phyloP scores from a whole-genome alignment of 1,284 basidiomycete genomes.

The Neonothopanus nambi region DNA sequence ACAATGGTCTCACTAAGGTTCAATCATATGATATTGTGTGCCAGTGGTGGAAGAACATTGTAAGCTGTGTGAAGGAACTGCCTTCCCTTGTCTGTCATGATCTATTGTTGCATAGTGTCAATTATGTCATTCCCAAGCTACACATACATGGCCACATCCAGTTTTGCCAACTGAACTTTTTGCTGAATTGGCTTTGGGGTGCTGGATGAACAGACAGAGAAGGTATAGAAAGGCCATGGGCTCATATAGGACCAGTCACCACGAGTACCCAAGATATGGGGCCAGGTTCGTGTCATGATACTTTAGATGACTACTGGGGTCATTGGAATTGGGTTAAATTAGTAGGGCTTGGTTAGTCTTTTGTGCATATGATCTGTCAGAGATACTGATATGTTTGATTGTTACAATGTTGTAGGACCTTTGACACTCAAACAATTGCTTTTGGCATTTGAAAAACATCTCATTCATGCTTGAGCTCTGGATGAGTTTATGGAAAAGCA shows the following conservation, averaged over 20 bases:
- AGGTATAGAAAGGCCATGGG: no score
- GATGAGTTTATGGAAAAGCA: constrained; percentile 3
- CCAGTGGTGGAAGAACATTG: not conserved
- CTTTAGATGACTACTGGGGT: constrained; percentile 28
- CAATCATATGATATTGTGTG: constrained; percentile 4
- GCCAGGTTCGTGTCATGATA: constrained; percentile 23
- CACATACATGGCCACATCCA: no score
- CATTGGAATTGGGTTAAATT: constrained; percentile 32
- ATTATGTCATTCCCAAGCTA: constrained; percentile 17
- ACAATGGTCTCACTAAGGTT: no score
- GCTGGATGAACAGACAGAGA: no score
- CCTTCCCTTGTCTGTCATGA: not conserved
- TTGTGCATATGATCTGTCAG: no score
- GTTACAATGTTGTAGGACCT: not conserved
- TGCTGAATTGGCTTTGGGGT: no score
- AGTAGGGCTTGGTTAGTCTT: constrained; percentile 4
- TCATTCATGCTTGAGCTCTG: not conserved
- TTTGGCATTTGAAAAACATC: not conserved
- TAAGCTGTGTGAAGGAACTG: not conserved
- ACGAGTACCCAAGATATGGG: constrained; percentile 28
- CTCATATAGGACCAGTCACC: constrained; percentile 10
- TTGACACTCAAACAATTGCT: not conserved
- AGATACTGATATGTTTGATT: not conserved
- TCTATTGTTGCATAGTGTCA: not conserved
- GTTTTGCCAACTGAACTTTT: no score